Conservation (phyloP, 331 rosid genomes). For the Ulmus americana region DNA sequence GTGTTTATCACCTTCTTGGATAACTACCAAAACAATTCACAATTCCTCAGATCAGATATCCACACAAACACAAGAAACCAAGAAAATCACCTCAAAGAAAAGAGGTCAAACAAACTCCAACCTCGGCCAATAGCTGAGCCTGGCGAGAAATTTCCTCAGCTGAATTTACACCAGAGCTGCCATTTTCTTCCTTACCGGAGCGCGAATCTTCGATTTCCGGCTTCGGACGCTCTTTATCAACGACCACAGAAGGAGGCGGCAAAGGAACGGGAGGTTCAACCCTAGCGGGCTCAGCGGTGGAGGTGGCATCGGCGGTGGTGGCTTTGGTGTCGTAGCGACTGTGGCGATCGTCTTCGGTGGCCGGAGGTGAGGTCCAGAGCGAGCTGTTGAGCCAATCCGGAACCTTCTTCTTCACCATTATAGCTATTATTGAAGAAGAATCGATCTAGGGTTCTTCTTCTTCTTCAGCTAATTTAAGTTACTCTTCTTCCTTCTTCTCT, state of each 20-base stretch:
- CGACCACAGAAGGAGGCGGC: constrained; percentile 41
- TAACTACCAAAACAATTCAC: constrained; percentile 35
- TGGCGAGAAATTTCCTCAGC: constrained; percentile 66
- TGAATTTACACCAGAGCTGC: constrained; percentile 33
- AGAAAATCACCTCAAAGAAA: not conserved
- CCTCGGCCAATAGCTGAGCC: constrained; percentile 59
- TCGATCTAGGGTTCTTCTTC: not conserved
- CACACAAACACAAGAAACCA: not conserved
- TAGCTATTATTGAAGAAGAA: too few species aligned
- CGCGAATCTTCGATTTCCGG: constrained; percentile 35
- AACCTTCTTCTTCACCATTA: constrained; percentile 74
- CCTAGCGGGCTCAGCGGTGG: constrained; percentile 7
- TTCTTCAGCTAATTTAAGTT: not conserved
- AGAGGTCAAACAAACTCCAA: constrained; percentile 3
- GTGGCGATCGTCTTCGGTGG: constrained; percentile 45
- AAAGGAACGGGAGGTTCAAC: constrained; percentile 30
- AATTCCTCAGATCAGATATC: constrained; percentile 1
- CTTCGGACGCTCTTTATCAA: constrained; percentile 33
- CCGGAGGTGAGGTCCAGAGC: constrained; percentile 60
- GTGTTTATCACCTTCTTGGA: constrained; percentile 71
- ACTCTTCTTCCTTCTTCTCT: not conserved
- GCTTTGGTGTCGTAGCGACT: constrained; percentile 32
- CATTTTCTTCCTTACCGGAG: constrained; percentile 26
- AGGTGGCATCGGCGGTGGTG: constrained; percentile 17
- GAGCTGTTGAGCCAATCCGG: constrained; percentile 99